Evolutionary conservation across 495 filamentous ascomycete species (phyloP), one percentile per base, ranked within the genome.

Genomic region (Talaromyces proteolyticus): DNA sequence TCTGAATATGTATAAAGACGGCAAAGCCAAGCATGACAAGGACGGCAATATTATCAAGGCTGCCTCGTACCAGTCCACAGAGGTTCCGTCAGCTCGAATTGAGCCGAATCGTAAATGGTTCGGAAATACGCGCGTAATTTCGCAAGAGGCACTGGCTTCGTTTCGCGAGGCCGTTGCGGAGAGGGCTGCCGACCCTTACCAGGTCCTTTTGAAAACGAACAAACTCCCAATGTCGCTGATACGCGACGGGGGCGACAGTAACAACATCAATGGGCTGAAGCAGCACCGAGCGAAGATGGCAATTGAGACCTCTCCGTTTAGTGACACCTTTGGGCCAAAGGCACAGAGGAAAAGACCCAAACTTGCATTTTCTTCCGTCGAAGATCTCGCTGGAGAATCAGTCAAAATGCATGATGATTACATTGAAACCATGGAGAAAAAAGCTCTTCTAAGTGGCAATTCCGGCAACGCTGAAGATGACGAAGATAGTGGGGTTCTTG

Each of bases 61-160:
- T 55, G 93, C 93, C 38, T 78, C 85, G 5, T 96, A 81, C 72
- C 93, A 93, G 59, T 88, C 80, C 60, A 76, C 72, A 55, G 86
- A 87, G 54, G 78, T 80, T 18, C 91, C 93, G n/a, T 76, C 75
- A 52, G 93, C 90, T 53, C 78, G 90, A 38, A 85, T 97, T 55
- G 93, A 98, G 64, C 93, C 93, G 37, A 92, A 97, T 69, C 78
- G 93, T 54, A 90, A 91, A 71, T 89, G 85, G 86, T 89, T 89
- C 58, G 79, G 69, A n/a, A 83, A 85, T 54, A 84, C 83, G 7
- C 65, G 85, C 60, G 85, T 88, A 12, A 87, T 88, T 47, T 79
- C 76, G 0, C 80, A 82, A 55, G 77, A 81, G 51, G 84, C 86
- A 19, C 73, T 93, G 52, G 78, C 72, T 21, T 83, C 85, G 2